Conservation (phyloP, 2,329 filamentous ascomycete species). For the Phoma sp. region DNA sequence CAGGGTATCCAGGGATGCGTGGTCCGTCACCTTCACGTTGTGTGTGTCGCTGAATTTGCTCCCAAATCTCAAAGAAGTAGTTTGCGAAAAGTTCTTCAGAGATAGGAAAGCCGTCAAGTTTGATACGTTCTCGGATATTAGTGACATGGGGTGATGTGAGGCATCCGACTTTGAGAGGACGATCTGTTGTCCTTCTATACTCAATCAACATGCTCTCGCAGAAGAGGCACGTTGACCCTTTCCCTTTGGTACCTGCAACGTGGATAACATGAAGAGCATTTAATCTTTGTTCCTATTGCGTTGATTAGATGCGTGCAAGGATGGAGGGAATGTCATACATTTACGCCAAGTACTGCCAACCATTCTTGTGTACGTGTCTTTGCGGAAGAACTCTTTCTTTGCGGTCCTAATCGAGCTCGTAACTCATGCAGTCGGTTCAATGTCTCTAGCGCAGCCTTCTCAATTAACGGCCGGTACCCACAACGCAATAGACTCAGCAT, state of each 20-base stretch:
- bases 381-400: background rate
- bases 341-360: background rate
- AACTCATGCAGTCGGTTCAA: background rate
- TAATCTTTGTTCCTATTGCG: background rate
- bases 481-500: background rate
- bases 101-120: constrained; percentile 39
- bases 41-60: constrained; percentile 69
- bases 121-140: constrained; percentile 43
- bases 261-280: constrained; percentile 60
- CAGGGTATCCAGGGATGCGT: constrained; percentile 68
- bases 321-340: background rate
- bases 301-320: background rate
- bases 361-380: background rate
- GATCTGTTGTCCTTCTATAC: constrained; percentile 51
- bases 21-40: constrained; percentile 1
- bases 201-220: constrained; percentile 67
- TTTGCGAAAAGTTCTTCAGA: constrained; percentile 57
- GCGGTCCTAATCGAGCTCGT: background rate
- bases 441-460: background rate
- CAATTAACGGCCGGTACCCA: background rate
- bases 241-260: constrained; percentile 79
- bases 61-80: constrained; percentile 46
- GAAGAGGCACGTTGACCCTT: constrained; percentile 76
- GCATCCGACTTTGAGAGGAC: constrained; percentile 61
- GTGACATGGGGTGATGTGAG: constrained; percentile 75